Conservation (phyloP, 768 basidiomycete genomes). For the Trametes gibbosa region DNA sequence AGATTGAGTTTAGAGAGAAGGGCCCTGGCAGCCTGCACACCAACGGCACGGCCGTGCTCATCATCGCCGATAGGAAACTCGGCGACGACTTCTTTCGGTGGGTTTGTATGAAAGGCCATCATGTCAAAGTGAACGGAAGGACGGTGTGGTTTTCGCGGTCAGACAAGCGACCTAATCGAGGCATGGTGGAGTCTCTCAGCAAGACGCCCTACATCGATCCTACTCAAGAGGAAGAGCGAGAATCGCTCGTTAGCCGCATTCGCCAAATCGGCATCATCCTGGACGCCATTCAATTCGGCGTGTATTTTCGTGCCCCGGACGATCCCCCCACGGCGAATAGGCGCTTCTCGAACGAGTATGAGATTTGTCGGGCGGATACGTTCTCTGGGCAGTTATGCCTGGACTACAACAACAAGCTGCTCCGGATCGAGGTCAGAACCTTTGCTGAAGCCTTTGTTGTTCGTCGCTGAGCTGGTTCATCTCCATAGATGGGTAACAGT, state of each 20-base stretch:
- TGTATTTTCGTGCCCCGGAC: conserved; percentile 39
- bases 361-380: conserved; percentile 41
- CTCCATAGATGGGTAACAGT: conserved; percentile 51
- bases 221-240: conserved; percentile 23
- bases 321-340: conserved; percentile 20
- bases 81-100: conserved; percentile 47
- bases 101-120: conserved; percentile 32
- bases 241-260: conserved; percentile 41
- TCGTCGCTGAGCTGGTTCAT: conserved; percentile 34
- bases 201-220: conserved; percentile 32
- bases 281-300: conserved; percentile 65
- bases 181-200: conserved; percentile 14
- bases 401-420: conserved; percentile 63
- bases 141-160: conserved; percentile 13
- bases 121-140: conserved; percentile 17
- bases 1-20: conserved; percentile 49
- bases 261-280: conserved; percentile 43
- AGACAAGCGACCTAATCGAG: neutral
- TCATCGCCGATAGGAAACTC: conserved; percentile 25
- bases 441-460: no score
- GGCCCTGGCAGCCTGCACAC: conserved; percentile 52
- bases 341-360: conserved; percentile 69
- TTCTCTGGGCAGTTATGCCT: conserved; percentile 54
- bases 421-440: conserved; percentile 52
- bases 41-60: conserved; percentile 45